Percentiles rank a stretch among this genome's conserved stretches.
Conservation (phyloP, 352 stramenopile genomes). For the Globisporangium mamillatum region DNA sequence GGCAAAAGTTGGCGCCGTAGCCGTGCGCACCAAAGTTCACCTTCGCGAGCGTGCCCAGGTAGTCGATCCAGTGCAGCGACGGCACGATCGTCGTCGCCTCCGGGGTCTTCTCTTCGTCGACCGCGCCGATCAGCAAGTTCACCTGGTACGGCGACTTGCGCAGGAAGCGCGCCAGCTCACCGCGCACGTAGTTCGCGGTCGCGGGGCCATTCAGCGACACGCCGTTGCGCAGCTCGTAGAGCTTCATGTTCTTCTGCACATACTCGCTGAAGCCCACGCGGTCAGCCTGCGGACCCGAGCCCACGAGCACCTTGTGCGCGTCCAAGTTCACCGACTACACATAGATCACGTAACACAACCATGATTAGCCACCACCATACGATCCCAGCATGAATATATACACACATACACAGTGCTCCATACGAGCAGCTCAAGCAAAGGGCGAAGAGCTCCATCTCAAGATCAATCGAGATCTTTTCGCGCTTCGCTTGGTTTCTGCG, state of each 20-base stretch:
- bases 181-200: slow-evolving; percentile 83
- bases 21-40: slow-evolving; percentile 87
- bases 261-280: slow-evolving; percentile 85
- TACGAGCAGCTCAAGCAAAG: not conserved
- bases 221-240: slow-evolving; percentile 87
- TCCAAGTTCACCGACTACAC: slow-evolving; percentile 65
- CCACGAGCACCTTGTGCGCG: slow-evolving; percentile 80
- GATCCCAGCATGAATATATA: not conserved
- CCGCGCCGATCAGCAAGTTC: slow-evolving; percentile 77
- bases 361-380: not conserved
- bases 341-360: not conserved
- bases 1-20: slow-evolving; percentile 82
- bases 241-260: slow-evolving; percentile 91
- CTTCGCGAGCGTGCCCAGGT: slow-evolving; percentile 81
- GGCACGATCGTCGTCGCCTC: slow-evolving; percentile 31
- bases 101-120: slow-evolving; percentile 43
- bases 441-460: not conserved
- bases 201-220: slow-evolving; percentile 78
- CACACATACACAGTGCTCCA: not conserved
- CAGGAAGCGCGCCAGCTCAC: slow-evolving; percentile 75
- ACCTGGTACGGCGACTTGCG: slow-evolving; percentile 85
- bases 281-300: slow-evolving; percentile 73
- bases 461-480: slow-evolving; percentile 4
- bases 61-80: slow-evolving; percentile 89
- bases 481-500: not conserved